Evolutionary conservation across 2,329 filamentous ascomycete species (phyloP).

Genomic region (Penicillium fuscoglaucum): DNA sequence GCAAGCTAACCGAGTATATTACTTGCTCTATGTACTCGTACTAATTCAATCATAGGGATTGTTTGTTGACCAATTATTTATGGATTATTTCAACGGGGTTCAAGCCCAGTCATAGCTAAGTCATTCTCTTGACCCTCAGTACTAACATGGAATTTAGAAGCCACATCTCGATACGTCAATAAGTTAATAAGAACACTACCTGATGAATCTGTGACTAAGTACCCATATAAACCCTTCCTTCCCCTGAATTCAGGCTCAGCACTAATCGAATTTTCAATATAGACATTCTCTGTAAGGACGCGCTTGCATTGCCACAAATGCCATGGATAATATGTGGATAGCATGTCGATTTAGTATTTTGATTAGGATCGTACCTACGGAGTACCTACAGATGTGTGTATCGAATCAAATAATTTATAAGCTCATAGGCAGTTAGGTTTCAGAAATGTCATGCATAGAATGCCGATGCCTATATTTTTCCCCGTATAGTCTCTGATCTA

Average conservation of each 20-base stretch:
- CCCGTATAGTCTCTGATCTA: background rate
- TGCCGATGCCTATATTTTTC: background rate
- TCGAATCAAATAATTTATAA: too few relatives aligned
- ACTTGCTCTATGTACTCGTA: too few relatives aligned
- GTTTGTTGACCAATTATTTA: too few relatives aligned
- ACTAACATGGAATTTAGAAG: background rate
- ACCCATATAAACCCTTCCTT: background rate
- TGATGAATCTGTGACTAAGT: background rate
- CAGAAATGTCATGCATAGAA: conserved; percentile 1
- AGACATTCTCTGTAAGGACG: background rate
- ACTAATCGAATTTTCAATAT: background rate
- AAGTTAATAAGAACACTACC: background rate
- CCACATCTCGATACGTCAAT: too few relatives aligned
- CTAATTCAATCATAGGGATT: too few relatives aligned
- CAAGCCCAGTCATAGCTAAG: background rate
- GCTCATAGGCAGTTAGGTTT: background rate
- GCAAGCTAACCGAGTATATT: too few relatives aligned
- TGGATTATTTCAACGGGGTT: too few relatives aligned
- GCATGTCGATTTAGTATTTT: too few relatives aligned
- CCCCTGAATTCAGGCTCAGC: too few relatives aligned
- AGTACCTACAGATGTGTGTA: too few relatives aligned
- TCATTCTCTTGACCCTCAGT: background rate
- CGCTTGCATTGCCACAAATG: background rate
- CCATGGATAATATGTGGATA: too few relatives aligned
- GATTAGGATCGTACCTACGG: too few relatives aligned